Conservation (phyloP, 345 rosid species). For the Erysimum cheiranthoides region DNA sequence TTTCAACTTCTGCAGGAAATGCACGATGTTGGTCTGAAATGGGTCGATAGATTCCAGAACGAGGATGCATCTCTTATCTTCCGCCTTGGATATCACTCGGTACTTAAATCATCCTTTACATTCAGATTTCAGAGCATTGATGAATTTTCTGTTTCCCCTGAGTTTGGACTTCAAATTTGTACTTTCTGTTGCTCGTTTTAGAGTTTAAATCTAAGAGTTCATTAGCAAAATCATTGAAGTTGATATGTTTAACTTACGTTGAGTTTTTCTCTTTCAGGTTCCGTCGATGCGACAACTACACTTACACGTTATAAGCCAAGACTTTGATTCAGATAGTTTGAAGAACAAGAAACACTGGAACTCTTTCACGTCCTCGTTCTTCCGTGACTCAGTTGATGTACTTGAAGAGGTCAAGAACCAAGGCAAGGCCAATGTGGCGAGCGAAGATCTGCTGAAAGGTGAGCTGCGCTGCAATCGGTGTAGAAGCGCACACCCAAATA, state of each 20-base stretch:
- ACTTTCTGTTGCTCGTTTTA: background rate
- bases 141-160: background rate
- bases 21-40: conserved; percentile 80
- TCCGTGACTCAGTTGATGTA: conserved; percentile 82
- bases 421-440: conserved; percentile 60
- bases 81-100: conserved; percentile 97
- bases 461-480: conserved; percentile 91
- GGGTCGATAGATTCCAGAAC: conserved; percentile 66
- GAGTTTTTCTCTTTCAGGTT: conserved; percentile 14
- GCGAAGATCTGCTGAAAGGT: conserved; percentile 55
- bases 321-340: conserved; percentile 74
- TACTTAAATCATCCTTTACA: conserved; percentile 41
- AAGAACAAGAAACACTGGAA: conserved; percentile 97
- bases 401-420: conserved; percentile 66
- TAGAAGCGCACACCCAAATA: conserved; percentile 84
- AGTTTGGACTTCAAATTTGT: background rate
- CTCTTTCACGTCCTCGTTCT: conserved; percentile 78
- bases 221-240: background rate
- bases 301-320: conserved; percentile 94
- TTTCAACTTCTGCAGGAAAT: conserved; percentile 59
- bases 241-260: background rate
- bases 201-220: conserved; percentile 8
- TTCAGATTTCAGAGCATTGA: conserved; percentile 18
- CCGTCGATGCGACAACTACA: conserved; percentile 73
- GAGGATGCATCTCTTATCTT: conserved; percentile 77